phyloP scores from a whole-genome alignment of 2,329 filamentous ascomycete species.

The Fusarium pseudograminearum region DNA sequence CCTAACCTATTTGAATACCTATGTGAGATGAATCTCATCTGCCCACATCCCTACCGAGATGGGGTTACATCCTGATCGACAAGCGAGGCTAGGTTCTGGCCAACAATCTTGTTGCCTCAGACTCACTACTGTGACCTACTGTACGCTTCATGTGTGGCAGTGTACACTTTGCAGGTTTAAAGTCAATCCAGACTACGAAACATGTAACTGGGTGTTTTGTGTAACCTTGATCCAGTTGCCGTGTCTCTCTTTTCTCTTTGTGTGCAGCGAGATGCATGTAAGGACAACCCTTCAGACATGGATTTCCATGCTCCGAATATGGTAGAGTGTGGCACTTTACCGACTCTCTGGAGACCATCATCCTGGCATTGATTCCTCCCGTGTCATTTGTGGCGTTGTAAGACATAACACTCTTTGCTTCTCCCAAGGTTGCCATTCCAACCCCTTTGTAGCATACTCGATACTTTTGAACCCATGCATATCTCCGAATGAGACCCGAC shows the following conservation, averaged over 20 bases:
- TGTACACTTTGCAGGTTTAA: background rate
- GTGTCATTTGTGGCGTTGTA: conserved; percentile 20
- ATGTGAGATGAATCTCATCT: conserved; percentile 16
- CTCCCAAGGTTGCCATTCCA: conserved; percentile 5
- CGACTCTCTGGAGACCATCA: conserved; percentile 30
- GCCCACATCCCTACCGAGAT: conserved; percentile 31
- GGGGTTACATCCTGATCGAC: conserved; percentile 38
- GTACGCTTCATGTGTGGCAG: background rate
- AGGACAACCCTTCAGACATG: conserved; percentile 17
- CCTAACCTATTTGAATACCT: conserved; percentile 10
- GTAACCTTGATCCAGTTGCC: conserved; percentile 3
- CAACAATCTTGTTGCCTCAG: conserved; percentile 11
- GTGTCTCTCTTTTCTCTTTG: conserved; percentile 18
- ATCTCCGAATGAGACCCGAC: conserved; percentile 16
- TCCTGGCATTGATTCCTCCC: conserved; percentile 8
- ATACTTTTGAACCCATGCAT: conserved; percentile 1
- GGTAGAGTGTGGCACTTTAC: conserved; percentile 23
- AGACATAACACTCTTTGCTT: conserved; percentile 30
- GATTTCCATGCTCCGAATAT: conserved; percentile 7
- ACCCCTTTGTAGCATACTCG: conserved; percentile 3
- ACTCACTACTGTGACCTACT: conserved; percentile 8
- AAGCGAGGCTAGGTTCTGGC: conserved; percentile 22
- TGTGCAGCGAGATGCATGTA: conserved; percentile 3
- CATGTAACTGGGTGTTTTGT: conserved; percentile 11
- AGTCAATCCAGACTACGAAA: background rate